Evolutionary conservation across 2,329 filamentous ascomycete genomes (phyloP).

Genomic region (Epichloe sp.): DNA sequence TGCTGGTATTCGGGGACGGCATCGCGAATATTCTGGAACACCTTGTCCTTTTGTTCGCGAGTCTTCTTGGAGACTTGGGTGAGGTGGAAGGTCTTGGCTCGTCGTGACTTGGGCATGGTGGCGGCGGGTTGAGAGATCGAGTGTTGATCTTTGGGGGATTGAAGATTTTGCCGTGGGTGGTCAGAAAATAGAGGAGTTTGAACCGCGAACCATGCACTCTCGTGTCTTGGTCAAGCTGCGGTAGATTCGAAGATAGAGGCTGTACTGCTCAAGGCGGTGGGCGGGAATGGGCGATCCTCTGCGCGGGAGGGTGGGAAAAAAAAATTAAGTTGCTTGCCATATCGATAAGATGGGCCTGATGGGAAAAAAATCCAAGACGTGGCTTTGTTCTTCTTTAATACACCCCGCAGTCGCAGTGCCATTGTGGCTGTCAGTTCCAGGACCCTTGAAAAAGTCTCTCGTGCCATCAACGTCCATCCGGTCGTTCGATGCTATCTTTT

Average conservation of each 20-base stretch:
- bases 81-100: slow-evolving; percentile 76
- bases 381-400: too few species aligned
- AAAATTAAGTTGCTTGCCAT: slow-evolving; percentile 2
- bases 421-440: too few species aligned
- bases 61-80: slow-evolving; percentile 88
- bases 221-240: neutral
- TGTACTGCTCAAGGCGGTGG: neutral
- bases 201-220: neutral
- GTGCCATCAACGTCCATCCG: too few species aligned
- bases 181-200: neutral
- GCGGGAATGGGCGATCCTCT: neutral
- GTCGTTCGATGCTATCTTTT: too few species aligned
- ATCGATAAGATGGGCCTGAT: slow-evolving; percentile 3
- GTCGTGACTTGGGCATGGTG: slow-evolving; percentile 92
- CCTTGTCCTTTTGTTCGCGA: slow-evolving; percentile 78
- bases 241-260: neutral
- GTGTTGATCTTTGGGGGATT: neutral
- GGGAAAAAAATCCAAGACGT: neutral
- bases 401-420: too few species aligned
- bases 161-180: neutral
- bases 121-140: slow-evolving; percentile 7
- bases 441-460: too few species aligned
- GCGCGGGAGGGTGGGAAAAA: neutral
- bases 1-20: slow-evolving; percentile 74
- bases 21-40: slow-evolving; percentile 81